Percentiles rank a stretch among this genome's conserved stretches.
phyloP scores from a whole-genome alignment of 768 basidiomycete genomes.

The Podaxis carcinomalis region DNA sequence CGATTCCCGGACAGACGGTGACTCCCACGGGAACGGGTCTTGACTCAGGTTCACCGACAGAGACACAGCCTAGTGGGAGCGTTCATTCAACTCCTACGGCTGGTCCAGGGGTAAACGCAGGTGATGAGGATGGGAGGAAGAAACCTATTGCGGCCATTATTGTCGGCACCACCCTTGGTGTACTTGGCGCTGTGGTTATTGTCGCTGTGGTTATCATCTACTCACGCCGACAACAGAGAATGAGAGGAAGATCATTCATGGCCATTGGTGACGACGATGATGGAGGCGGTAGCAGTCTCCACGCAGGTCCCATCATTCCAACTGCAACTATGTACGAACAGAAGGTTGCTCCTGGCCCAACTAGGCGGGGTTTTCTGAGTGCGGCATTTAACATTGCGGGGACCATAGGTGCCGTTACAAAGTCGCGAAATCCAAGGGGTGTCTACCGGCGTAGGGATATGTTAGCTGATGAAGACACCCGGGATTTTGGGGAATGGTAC shows the following conservation, averaged over 20 bases:
- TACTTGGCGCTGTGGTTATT: slow-evolving; percentile 47
- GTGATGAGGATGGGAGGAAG: slow-evolving; percentile 10
- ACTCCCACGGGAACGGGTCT: slow-evolving; percentile 4
- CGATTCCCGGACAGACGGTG: not conserved
- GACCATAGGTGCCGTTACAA: slow-evolving; percentile 27
- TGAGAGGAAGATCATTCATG: slow-evolving; percentile 25
- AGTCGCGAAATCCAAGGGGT: slow-evolving; percentile 21
- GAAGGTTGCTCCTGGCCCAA: not conserved
- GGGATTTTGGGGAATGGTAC: slow-evolving; percentile 44
- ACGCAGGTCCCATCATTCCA: slow-evolving; percentile 24
- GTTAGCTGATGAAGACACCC: slow-evolving; percentile 72
- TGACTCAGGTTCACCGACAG: not conserved
- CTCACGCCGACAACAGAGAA: slow-evolving; percentile 29
- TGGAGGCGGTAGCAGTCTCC: slow-evolving; percentile 9
- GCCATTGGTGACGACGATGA: slow-evolving; percentile 22
- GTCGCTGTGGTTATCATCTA: slow-evolving; percentile 40
- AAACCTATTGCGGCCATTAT: slow-evolving; percentile 43
- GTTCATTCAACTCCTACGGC: slow-evolving; percentile 20
- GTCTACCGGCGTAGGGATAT: slow-evolving; percentile 54
- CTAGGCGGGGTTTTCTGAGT: slow-evolving; percentile 13
- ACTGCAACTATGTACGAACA: slow-evolving; percentile 21
- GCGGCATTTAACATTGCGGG: slow-evolving; percentile 25
- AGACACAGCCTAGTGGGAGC: not conserved
- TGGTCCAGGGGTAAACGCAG: slow-evolving; percentile 16
- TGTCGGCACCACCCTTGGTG: slow-evolving; percentile 59